Evolutionary conservation across 257 asterid species (phyloP), one percentile per base, ranked within the genome.

Genomic region (Leptodermis oblonga): DNA sequence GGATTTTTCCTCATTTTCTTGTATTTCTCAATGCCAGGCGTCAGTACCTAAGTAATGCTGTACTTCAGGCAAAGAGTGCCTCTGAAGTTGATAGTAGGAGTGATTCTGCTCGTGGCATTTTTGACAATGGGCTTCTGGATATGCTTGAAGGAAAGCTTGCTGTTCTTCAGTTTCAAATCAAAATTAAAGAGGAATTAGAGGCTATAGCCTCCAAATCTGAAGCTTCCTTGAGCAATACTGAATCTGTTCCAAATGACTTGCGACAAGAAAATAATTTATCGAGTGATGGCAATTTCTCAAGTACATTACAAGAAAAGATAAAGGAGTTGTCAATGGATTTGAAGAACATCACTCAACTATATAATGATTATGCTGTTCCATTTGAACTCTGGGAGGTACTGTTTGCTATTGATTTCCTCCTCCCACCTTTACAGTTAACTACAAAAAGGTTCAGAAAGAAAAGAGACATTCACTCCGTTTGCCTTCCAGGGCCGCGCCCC

Each of bases 61-160:
- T 91, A 80, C 87, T 94, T 72, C 99, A 94, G 87, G 97, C 97
- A n/a, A 94, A 91, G 87, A 87, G 90, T 84, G 89, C 95, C 69
- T 81, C 78, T 74, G 93, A 87, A 70, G 70, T 73, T 5, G 89
- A 81, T 58, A 79, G 80, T 79, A 67, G 74, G 74, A 75, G 76
- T 78, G 82, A 76, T 69, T 82, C 95, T 69, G 68, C 75, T 43
- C 89, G 88, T 61, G 85, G 83, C 74, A 82, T 86, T 73, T 75
- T 81, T 73, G 97, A 90, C 77, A 85, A 53, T 77, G 99, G 97
- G 49, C 89, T 94, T 70, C 92, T 94, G 72, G 97, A 91, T 84
- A 82, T 94, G 75, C 97, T 94, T 64, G 97, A 94, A 76, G 99
- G 95, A 52, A 94, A 94, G 85, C 99, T 94, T 79, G 86, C 96